Evolutionary conservation across 2,329 filamentous ascomycete species (phyloP).

Genomic region (Knoxdaviesia proteae): DNA sequence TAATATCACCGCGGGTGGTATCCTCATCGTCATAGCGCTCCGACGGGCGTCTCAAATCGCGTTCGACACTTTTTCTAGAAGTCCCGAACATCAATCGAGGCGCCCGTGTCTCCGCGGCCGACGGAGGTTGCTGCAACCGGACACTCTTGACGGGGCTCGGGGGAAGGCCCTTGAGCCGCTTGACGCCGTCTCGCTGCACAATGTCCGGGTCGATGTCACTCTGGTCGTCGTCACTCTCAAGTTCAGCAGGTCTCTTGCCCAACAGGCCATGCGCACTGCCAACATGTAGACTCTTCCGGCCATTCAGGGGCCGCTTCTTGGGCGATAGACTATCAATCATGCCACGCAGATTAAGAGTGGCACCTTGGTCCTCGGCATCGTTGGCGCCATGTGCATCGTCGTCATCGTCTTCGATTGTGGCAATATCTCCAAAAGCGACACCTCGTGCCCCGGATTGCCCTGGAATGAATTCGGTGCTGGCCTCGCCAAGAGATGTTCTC

Average conservation of each 20-base stretch:
- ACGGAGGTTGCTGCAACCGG: constrained; percentile 45
- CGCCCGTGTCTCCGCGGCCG: constrained; percentile 40
- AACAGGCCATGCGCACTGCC: constrained; percentile 54
- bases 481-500: constrained; percentile 49
- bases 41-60: constrained; percentile 8
- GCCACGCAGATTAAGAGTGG: constrained; percentile 47
- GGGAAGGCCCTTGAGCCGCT: constrained; percentile 50
- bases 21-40: constrained; percentile 18
- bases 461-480: constrained; percentile 41
- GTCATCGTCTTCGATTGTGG: constrained; percentile 35
- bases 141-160: constrained; percentile 61
- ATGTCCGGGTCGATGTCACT: constrained; percentile 15
- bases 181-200: constrained; percentile 38
- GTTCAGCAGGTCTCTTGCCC: constrained; percentile 52
- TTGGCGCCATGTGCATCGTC: constrained; percentile 23
- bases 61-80: constrained; percentile 23
- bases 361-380: constrained; percentile 31
- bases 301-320: constrained; percentile 44
- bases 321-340: constrained; percentile 64
- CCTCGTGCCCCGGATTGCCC: constrained; percentile 14
- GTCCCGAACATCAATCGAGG: too few relatives aligned
- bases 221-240: constrained; percentile 42
- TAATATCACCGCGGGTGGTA: constrained; percentile 8
- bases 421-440: constrained; percentile 42
- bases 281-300: constrained; percentile 57